Evolutionary conservation across 2,329 filamentous ascomycete species (phyloP), one percentile per base, ranked within the genome.

Genomic region (Phaeoacremonium minimum): DNA sequence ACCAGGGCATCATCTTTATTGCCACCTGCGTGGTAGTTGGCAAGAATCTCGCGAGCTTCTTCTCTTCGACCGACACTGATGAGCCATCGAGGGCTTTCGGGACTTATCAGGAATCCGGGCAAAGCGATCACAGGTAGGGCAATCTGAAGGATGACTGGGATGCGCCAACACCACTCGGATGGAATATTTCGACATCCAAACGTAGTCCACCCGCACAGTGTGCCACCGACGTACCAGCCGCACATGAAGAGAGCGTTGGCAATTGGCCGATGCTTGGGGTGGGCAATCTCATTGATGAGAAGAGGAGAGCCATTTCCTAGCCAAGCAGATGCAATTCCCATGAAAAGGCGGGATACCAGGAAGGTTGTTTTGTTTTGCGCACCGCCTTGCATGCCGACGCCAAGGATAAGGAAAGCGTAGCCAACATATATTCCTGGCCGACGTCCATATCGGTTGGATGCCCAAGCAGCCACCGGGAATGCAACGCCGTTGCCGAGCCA

Each of bases 251-350:
- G 36, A 1, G 54, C 50, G 26, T 48, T 63, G 6, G 53, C 38
- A 3, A 58, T 50, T 15, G 51, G 52, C 12, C 64, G 56, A 30
- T 67, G 60, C 0, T 51, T 52, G 2, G 63, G 63, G 30, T 70
- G 63, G 6, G 64, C 62, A 16, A 70, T 55, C 41, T 71, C 67
- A 16, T 59, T 66, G 44, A 71, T 58, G 9, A 70, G 46, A 2
- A 64, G 42, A 3, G 61, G 60, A 3, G 54, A 54, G 1, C 52
- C 46, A 3, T 52, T 56, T 8, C 49, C 49, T 15, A 58, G 55
- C 35, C 56, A 53, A 6, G 51, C 60, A 7, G 53, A 51, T 1
- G 55, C 55, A 15, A 55, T 43, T 3, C 64, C 64, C 6, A 67
- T 40, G 18, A 64, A 51, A 17, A 63, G 47, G 4, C 60, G 56